These are phyloP conservation scores for Gossypium anomalum DNA, from an alignment of 345 rosid species.

Conservation along the genomic window DNA sequence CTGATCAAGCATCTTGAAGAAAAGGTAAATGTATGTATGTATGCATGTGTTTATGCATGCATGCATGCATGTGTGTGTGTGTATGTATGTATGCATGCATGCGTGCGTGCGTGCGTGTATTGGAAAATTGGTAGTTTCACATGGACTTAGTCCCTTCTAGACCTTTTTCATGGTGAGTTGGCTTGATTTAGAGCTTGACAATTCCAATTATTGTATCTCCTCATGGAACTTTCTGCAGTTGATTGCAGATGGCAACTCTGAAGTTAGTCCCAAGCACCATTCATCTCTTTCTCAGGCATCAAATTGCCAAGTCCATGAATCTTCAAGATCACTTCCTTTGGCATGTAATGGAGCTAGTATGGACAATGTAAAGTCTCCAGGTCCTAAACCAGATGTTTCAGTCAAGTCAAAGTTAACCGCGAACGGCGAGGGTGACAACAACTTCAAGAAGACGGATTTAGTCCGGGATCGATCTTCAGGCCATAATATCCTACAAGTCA, in stretches of 20 bases:
- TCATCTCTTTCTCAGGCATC: neutral
- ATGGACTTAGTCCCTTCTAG: neutral
- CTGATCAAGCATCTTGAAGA: slow-evolving; percentile 27
- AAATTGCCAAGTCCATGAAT: neutral
- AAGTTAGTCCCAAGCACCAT: neutral
- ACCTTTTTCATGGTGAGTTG: neutral
- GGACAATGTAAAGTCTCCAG: neutral
- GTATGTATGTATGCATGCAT: fast-evolving
- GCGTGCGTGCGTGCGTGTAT: too few relatives aligned
- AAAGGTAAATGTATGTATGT: slow-evolving; percentile 23
- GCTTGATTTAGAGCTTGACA: neutral
- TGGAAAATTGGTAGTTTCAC: neutral
- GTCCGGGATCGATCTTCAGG: neutral
- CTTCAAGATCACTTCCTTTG: slow-evolving; percentile 2
- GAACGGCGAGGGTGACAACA: neutral
- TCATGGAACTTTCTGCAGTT: neutral
- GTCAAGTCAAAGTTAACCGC: neutral
- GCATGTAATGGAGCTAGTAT: neutral
- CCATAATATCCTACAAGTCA: neutral
- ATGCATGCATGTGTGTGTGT: neutral
- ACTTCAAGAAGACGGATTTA: neutral
- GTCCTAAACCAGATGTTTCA: neutral
- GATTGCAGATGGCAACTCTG: slow-evolving; percentile 5
- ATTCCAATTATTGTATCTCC: neutral
- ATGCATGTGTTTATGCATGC: neutral